phyloP scores from a whole-genome alignment of 306 rosid species.

The Psophocarpus tetragonolobus region DNA sequence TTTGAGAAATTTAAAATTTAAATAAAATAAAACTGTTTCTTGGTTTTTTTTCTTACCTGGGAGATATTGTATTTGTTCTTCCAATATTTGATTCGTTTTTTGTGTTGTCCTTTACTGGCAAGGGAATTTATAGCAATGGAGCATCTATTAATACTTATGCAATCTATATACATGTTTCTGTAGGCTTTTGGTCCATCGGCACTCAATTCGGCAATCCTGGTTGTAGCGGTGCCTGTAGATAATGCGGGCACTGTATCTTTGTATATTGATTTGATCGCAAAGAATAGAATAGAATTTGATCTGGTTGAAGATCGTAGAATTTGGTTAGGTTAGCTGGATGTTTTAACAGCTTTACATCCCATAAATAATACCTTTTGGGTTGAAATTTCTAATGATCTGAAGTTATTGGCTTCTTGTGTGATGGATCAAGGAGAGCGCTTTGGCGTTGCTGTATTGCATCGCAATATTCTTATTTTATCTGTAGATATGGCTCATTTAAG shows the following conservation, averaged over 20 bases:
- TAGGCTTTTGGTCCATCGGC: slow-evolving; percentile 40
- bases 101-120: neutral
- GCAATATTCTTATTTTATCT: slow-evolving; percentile 31
- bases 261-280: slow-evolving; percentile 59
- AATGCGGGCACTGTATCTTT: slow-evolving; percentile 46
- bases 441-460: slow-evolving; percentile 31
- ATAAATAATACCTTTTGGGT: slow-evolving; percentile 46
- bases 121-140: neutral
- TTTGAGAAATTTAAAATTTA: neutral
- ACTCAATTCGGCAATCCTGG: slow-evolving; percentile 28
- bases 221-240: slow-evolving; percentile 38
- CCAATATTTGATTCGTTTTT: neutral
- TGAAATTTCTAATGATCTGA: slow-evolving; percentile 31
- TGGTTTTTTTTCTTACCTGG: neutral
- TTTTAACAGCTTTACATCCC: slow-evolving; percentile 43
- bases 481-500: slow-evolving; percentile 31
- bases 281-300: slow-evolving; percentile 60
- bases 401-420: slow-evolving; percentile 40
- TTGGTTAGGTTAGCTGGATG: slow-evolving; percentile 54
- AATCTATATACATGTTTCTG: slow-evolving; percentile 33
- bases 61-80: neutral
- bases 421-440: slow-evolving; percentile 43
- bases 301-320: slow-evolving; percentile 48
- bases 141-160: neutral
- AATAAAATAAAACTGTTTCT: neutral